Evolutionary conservation across 1,284 basidiomycete species (phyloP).

Genomic region (Amylostereum chailletii): DNA sequence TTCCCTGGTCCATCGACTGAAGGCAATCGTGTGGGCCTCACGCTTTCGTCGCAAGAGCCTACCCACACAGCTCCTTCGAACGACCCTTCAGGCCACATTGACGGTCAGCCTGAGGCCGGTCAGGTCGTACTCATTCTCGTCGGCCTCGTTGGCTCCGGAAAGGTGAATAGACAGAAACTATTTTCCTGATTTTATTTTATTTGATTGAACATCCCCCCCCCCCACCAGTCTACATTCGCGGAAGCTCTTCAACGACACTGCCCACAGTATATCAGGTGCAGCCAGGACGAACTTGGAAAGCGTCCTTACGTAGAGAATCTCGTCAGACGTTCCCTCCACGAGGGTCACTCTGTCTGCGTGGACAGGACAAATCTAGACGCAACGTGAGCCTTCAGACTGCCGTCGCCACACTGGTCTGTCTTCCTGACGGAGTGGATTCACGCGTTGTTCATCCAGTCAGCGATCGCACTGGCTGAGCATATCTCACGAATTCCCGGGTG

Average conservation of each 20-base stretch:
- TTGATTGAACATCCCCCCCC: constrained; percentile 6
- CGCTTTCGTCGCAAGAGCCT: too few relatives aligned
- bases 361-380: constrained; percentile 67
- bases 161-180: constrained; percentile 30
- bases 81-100: too few relatives aligned
- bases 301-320: constrained; percentile 50
- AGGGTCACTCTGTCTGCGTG: constrained; percentile 59
- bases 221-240: constrained; percentile 59
- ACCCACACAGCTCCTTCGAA: too few relatives aligned
- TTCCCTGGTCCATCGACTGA: too few relatives aligned
- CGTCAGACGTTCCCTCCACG: constrained; percentile 36
- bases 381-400: constrained; percentile 31
- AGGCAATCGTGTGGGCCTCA: too few relatives aligned
- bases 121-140: constrained; percentile 57
- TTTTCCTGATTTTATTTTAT: background rate
- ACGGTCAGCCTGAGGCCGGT: constrained; percentile 15
- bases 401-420: background rate
- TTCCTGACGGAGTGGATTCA: background rate
- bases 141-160: constrained; percentile 62
- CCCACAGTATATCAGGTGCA: constrained; percentile 56
- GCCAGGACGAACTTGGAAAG: constrained; percentile 57
- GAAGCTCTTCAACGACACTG: constrained; percentile 47
- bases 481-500: constrained; percentile 51
- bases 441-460: constrained; percentile 34
- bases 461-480: constrained; percentile 63